These are phyloP conservation scores for Colletotrichum graminicola DNA, from an alignment of 2,329 filamentous ascomycete species.

Conservation along the genomic window DNA sequence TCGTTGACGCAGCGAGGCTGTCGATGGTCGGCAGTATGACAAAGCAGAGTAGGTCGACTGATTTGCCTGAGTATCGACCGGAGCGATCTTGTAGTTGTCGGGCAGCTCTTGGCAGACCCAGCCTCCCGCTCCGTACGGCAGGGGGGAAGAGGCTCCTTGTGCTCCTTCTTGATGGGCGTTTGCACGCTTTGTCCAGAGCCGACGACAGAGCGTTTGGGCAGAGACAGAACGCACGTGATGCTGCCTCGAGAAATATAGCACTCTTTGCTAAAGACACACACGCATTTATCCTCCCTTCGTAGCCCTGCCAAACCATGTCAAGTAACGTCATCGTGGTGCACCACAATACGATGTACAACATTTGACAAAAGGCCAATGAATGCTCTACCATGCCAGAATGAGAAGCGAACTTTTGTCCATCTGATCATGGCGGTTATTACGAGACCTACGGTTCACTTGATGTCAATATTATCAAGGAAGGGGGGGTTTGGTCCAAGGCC, in stretches of 20 bases:
- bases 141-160: neutral
- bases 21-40: neutral
- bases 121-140: too few relatives aligned
- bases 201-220: too few relatives aligned
- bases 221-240: neutral
- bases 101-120: neutral
- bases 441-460: neutral
- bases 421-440: neutral
- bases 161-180: neutral
- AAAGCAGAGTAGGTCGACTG: neutral
- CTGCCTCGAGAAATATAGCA: neutral
- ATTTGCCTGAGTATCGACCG: neutral
- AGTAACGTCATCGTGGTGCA: neutral
- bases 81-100: neutral
- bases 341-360: neutral
- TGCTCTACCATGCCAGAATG: neutral
- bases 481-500: neutral
- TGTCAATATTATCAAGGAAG: neutral
- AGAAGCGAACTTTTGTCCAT: neutral
- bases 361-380: neutral
- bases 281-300: neutral
- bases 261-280: neutral
- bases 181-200: neutral
- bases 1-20: neutral
- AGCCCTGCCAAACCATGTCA: neutral